Evolutionary conservation across 2,329 filamentous ascomycete genomes (phyloP).

Genomic region (Orbilia blumenaviensis): DNA sequence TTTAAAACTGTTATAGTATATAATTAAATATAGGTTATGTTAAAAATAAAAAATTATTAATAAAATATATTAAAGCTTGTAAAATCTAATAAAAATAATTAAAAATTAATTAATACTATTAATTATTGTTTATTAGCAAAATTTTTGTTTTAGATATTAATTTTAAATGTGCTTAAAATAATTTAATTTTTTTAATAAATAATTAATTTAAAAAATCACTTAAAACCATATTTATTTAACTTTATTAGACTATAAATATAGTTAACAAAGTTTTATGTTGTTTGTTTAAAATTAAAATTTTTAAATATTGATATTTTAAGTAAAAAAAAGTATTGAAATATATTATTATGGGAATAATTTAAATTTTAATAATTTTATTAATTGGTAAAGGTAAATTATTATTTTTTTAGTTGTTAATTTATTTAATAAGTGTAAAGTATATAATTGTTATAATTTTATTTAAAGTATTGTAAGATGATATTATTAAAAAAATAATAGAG

Average conservation of each 20-base stretch:
- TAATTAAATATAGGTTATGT: not conserved
- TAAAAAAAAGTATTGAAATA: not conserved
- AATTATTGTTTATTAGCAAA: not conserved
- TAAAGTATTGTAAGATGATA: not conserved
- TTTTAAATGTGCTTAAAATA: not conserved
- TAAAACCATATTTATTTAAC: not conserved
- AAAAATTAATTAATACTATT: not conserved
- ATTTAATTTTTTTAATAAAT: not conserved
- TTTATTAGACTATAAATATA: not conserved
- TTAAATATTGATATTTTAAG: not conserved
- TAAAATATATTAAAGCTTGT: not conserved
- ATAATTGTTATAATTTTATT: conserved; percentile 8
- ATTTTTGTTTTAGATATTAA: not conserved
- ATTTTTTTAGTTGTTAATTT: not conserved
- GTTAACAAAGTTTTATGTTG: not conserved
- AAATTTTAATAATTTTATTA: not conserved
- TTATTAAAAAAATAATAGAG: not conserved
- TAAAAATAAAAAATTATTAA: conserved; percentile 3
- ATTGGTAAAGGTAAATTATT: not conserved
- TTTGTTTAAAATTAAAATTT: not conserved
- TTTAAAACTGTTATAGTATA: not conserved
- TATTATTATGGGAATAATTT: not conserved
- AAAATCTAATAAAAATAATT: not conserved
- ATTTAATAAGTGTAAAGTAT: not conserved
- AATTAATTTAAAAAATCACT: not conserved